Evolutionary conservation across 768 basidiomycete genomes (phyloP), one percentile per base, ranked within the genome.

Genomic region (Austroboletus festivus): DNA sequence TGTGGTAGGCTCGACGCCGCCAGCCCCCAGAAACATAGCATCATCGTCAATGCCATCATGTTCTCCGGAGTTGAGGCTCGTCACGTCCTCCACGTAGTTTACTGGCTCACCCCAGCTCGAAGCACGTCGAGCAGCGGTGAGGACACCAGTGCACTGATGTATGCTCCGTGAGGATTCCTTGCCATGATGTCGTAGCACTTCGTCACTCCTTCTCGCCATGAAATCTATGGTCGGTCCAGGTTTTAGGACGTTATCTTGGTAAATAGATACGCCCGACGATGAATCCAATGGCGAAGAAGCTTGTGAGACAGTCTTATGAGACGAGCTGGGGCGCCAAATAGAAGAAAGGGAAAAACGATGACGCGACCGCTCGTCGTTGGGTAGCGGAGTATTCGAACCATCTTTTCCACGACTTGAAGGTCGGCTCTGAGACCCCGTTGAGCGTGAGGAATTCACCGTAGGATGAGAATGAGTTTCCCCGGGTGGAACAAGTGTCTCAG

Each of bases 101-200:
- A 68, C 71, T 15, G 73, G 62, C 11, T 71, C 81, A 0, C 80
- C 82, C 83, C 83, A 85, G 57, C 82, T 84, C 42, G 82, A 81
- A 10, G 84, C 83, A 5, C 84, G 72, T 50, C 78, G 72, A 22
- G 78, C 80, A 26, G 74, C 73, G 12, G 71, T 71, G 35, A 75
- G 58, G 44, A 50, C 42, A 7, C 69, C 63, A 37, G 59, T 52
- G 45, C 55, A 47, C 24, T 64, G 62, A 51, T 61, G 58, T 38
- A 56, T 45, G 19, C 60, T 62, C 20, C 50, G 65, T 16, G 43
- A 53, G 3, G 45, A 64, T 24, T 58, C 68, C 37, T 57, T 61
- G 38, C 59, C 64, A n/a, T 52, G 60, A 13, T 63, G 64, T 37
- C 66, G 60, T 47, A 65, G 56, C 12, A 61, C 76, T 54, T 82